Evolutionary conservation across 306 rosid species (phyloP).

Genomic region (Glycine soja): DNA sequence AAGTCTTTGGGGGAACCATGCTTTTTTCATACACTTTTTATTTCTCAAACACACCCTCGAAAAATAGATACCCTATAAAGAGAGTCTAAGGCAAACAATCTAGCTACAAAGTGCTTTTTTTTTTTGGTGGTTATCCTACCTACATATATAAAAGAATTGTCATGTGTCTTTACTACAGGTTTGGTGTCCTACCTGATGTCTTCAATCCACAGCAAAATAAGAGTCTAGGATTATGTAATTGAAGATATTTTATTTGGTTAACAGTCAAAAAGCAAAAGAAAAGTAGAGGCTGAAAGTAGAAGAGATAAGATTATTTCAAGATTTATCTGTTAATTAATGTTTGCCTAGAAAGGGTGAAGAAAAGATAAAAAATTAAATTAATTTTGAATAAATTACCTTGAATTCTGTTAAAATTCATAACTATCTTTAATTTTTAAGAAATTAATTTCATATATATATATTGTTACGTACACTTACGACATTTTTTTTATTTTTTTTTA

Average conservation of each 20-base stretch:
- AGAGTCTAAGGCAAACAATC: constrained; percentile 1
- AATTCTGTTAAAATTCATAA: not conserved
- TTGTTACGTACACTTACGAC: not conserved
- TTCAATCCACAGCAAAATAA: constrained; percentile 19
- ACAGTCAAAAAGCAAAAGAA: constrained; percentile 2
- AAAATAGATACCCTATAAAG: constrained; percentile 50
- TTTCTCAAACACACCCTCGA: constrained; percentile 31
- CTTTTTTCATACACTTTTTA: constrained; percentile 36
- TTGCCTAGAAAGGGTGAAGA: not conserved
- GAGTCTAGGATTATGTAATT: not conserved
- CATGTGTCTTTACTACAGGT: not conserved
- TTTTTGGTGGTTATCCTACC: constrained; percentile 26
- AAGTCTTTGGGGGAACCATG: constrained; percentile 49
- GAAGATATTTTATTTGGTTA: constrained; percentile 26
- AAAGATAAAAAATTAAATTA: not conserved
- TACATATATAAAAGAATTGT: not conserved
- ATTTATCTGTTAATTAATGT: not conserved
- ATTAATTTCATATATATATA: not conserved
- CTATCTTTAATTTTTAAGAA: not conserved
- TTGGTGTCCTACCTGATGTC: constrained; percentile 21
- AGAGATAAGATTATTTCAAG: constrained; percentile 1
- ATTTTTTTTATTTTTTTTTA: not conserved
- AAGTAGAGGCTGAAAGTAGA: constrained; percentile 4
- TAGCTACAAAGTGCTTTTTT: constrained; percentile 15
- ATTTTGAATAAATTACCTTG: not conserved